Evolutionary conservation across 495 filamentous ascomycete genomes (phyloP).

Genomic region (Achaetomiella virescens): DNA sequence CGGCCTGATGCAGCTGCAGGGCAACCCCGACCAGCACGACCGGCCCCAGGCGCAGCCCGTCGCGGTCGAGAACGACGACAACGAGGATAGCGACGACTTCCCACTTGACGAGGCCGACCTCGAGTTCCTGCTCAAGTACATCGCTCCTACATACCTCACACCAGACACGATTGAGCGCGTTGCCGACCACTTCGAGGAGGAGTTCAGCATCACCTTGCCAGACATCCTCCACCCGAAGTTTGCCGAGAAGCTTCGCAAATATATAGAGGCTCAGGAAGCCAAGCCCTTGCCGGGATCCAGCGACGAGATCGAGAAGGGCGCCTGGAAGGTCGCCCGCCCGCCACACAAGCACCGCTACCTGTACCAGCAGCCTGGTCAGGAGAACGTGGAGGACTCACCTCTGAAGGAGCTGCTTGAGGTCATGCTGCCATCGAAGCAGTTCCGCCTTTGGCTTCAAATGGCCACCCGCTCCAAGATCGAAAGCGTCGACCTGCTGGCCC

Average conservation of each 20-base stretch:
- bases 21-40: constrained; percentile 83
- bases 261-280: constrained; percentile 61
- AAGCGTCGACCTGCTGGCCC: constrained; percentile 62
- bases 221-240: constrained; percentile 74
- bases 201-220: constrained; percentile 74
- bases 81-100: constrained; percentile 43
- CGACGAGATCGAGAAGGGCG: constrained; percentile 52
- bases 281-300: constrained; percentile 39
- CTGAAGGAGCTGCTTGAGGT: constrained; percentile 69
- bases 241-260: constrained; percentile 56
- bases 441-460: constrained; percentile 80
- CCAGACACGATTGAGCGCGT: constrained; percentile 86
- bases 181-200: constrained; percentile 66
- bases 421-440: constrained; percentile 77
- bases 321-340: constrained; percentile 73
- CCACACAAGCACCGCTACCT: constrained; percentile 94
- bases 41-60: constrained; percentile 60
- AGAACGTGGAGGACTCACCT: constrained; percentile 42
- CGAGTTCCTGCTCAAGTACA: constrained; percentile 80
- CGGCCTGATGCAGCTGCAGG: constrained; percentile 83
- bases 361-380: constrained; percentile 55
- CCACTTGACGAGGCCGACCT: constrained; percentile 64
- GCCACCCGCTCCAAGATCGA: constrained; percentile 66
- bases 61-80: constrained; percentile 41
- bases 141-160: constrained; percentile 85